Evolutionary conservation across 768 basidiomycete species (phyloP).

Genomic region (Phylloporus scabripes): DNA sequence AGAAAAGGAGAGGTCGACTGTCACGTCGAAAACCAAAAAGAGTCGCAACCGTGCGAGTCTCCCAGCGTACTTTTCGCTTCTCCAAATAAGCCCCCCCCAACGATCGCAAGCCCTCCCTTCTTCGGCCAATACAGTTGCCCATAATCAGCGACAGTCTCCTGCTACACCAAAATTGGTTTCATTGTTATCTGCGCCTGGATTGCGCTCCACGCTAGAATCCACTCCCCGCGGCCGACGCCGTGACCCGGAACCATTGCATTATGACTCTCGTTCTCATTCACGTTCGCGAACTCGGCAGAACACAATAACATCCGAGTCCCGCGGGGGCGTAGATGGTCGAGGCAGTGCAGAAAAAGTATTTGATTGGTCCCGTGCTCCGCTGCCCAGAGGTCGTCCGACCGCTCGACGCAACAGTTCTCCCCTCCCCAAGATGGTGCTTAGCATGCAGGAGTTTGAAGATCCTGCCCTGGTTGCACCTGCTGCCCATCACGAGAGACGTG

Average conservation of each 20-base stretch:
- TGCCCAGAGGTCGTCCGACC: slow-evolving; percentile 41
- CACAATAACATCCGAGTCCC: slow-evolving; percentile 7
- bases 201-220: slow-evolving; percentile 34
- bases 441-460: slow-evolving; percentile 32
- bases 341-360: slow-evolving; percentile 41
- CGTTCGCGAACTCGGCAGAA: slow-evolving; percentile 33
- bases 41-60: slow-evolving; percentile 66
- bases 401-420: slow-evolving; percentile 56
- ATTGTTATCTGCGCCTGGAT: slow-evolving; percentile 29
- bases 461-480: slow-evolving; percentile 21
- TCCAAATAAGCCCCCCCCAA: slow-evolving; percentile 47
- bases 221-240: slow-evolving; percentile 53
- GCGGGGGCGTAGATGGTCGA: slow-evolving; percentile 21
- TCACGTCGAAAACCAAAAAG: slow-evolving; percentile 40
- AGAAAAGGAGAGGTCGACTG: slow-evolving; percentile 24
- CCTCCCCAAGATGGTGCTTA: slow-evolving; percentile 43
- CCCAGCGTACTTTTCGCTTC: slow-evolving; percentile 70
- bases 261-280: slow-evolving; percentile 39
- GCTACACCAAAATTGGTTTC: slow-evolving; percentile 52
- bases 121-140: slow-evolving; percentile 39
- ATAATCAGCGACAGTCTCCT: slow-evolving; percentile 44
- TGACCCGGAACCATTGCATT: slow-evolving; percentile 31
- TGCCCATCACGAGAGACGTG: slow-evolving; percentile 36
- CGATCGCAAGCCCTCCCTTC: slow-evolving; percentile 38
- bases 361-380: slow-evolving; percentile 42